A percentile compares a stretch with the other conserved stretches of the same genome.
Evolutionary conservation across 2,329 filamentous ascomycete genomes (phyloP).

Genomic region (Beauveria asiatica): DNA sequence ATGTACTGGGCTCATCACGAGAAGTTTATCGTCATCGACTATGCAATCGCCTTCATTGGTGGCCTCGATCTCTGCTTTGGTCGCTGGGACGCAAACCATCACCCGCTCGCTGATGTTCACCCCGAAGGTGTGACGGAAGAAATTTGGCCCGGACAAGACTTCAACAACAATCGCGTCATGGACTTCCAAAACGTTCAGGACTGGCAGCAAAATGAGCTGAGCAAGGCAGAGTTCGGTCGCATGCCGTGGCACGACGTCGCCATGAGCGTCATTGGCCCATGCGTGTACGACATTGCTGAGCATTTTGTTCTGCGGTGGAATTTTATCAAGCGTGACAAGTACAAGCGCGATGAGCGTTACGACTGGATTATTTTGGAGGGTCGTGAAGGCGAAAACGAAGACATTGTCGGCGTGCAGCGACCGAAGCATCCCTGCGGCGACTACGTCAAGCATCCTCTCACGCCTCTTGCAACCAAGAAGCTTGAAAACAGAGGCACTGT

Average conservation of each 20-base stretch:
- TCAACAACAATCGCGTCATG: slow-evolving; percentile 95
- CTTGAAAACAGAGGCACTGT: slow-evolving; percentile 62
- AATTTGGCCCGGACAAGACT: slow-evolving; percentile 92
- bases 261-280: slow-evolving; percentile 84
- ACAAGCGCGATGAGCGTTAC: slow-evolving; percentile 77
- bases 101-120: slow-evolving; percentile 79
- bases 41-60: slow-evolving; percentile 83
- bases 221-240: slow-evolving; percentile 81
- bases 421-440: slow-evolving; percentile 84
- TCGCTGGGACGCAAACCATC: slow-evolving; percentile 82
- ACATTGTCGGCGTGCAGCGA: slow-evolving; percentile 78
- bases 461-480: slow-evolving; percentile 58
- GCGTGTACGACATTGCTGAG: slow-evolving; percentile 88
- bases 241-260: slow-evolving; percentile 99
- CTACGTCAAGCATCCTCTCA: slow-evolving; percentile 73
- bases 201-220: slow-evolving; percentile 89
- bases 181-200: slow-evolving; percentile 87
- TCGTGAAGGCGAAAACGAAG: slow-evolving; percentile 68
- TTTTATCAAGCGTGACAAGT: slow-evolving; percentile 94
- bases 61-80: slow-evolving; percentile 94
- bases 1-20: slow-evolving; percentile 98
- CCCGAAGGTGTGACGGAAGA: slow-evolving; percentile 74
- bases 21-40: slow-evolving; percentile 94
- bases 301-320: slow-evolving; percentile 96
- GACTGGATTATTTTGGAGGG: slow-evolving; percentile 80